Conservation (phyloP, 108 stramenopile species). For the Cyclostephanos tholiformis region DNA sequence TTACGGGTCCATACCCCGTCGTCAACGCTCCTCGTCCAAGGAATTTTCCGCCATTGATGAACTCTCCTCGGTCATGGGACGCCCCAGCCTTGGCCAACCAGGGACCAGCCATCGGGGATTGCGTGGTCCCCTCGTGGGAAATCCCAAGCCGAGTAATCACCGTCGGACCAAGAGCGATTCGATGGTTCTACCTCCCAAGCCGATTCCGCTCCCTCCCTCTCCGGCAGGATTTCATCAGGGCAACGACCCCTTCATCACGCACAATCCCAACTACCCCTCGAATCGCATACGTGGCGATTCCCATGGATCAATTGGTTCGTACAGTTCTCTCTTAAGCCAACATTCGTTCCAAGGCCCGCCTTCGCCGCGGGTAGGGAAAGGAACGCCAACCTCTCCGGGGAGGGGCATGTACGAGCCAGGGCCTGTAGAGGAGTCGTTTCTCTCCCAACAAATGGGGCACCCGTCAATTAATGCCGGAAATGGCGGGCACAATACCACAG, state of each 20-base stretch:
- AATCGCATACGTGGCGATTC: conserved; percentile 16
- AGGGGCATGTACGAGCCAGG: conserved; percentile 24
- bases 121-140: conserved; percentile 1
- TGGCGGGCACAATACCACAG: background rate
- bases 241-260: conserved; percentile 6
- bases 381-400: background rate
- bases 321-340: background rate
- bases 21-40: conserved; percentile 15
- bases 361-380: too few species aligned
- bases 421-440: conserved; percentile 20
- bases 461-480: background rate
- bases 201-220: conserved; percentile 10
- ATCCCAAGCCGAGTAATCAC: conserved; percentile 10
- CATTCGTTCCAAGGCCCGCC: background rate
- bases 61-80: conserved; percentile 34
- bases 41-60: conserved; percentile 38
- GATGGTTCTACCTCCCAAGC: background rate
- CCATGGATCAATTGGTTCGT: conserved; percentile 2
- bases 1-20: conserved; percentile 15
- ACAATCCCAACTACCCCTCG: background rate
- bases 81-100: background rate
- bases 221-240: conserved; percentile 8
- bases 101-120: background rate
- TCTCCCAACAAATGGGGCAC: conserved; percentile 25
- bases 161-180: conserved; percentile 39